Evolutionary conservation across 768 basidiomycete species (phyloP).

Genomic region (Candolleomyces eurysporus): DNA sequence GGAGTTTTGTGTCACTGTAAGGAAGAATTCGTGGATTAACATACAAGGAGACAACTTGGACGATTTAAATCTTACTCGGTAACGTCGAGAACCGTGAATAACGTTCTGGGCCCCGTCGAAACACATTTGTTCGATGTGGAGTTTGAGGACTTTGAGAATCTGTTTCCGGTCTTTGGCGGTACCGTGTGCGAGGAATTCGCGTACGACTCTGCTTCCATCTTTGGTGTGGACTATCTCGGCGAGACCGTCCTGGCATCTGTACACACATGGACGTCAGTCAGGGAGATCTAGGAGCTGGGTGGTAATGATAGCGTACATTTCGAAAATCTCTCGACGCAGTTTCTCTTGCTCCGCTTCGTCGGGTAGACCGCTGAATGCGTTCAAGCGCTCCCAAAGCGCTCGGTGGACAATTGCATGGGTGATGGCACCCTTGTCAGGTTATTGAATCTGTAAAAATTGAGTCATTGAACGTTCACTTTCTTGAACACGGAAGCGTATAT

Average conservation of each 20-base stretch:
- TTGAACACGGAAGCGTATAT: slow-evolving; percentile 51
- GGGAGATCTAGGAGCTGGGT: not conserved
- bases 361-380: slow-evolving; percentile 52
- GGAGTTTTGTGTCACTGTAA: slow-evolving; percentile 89
- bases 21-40: too few species aligned
- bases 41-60: too few species aligned
- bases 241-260: slow-evolving; percentile 82
- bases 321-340: slow-evolving; percentile 75
- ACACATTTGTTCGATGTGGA: slow-evolving; percentile 86
- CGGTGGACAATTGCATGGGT: slow-evolving; percentile 88
- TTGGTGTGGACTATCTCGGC: slow-evolving; percentile 95
- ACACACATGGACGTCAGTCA: too few species aligned
- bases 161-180: slow-evolving; percentile 93
- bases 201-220: too few species aligned
- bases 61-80: slow-evolving; percentile 88
- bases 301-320: slow-evolving; percentile 47
- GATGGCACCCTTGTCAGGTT: slow-evolving; percentile 89
- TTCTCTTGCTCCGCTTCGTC: slow-evolving; percentile 73
- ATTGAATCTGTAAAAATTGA: slow-evolving; percentile 64
- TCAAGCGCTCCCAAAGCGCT: slow-evolving; percentile 82
- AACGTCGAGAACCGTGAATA: slow-evolving; percentile 88
- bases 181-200: slow-evolving; percentile 81
- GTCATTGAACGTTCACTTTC: slow-evolving; percentile 6
- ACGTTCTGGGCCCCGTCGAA: slow-evolving; percentile 89
- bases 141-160: slow-evolving; percentile 85